Percentiles rank a stretch among this genome's conserved stretches.
phyloP scores from a whole-genome alignment of 495 filamentous ascomycete species.

The Aspergillus bertholletiae region DNA sequence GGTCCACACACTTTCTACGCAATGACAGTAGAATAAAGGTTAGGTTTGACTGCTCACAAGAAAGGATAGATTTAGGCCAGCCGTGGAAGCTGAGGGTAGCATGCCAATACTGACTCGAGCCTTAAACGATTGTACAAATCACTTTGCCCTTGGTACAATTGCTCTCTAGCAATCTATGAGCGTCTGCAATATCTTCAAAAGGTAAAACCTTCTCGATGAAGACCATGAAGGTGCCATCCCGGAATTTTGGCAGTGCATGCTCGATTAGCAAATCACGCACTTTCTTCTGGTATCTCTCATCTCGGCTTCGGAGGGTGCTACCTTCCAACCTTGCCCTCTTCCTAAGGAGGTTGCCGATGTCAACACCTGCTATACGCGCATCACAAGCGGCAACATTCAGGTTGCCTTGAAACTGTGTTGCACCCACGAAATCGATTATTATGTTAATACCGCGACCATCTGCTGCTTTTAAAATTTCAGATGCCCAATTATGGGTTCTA shows the following conservation, averaged over 20 bases:
- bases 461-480: slow-evolving; percentile 62
- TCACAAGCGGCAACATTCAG: slow-evolving; percentile 70
- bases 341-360: slow-evolving; percentile 63
- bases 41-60: too few species aligned
- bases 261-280: slow-evolving; percentile 72
- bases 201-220: slow-evolving; percentile 75
- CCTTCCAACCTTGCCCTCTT: slow-evolving; percentile 80
- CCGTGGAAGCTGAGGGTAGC: too few species aligned
- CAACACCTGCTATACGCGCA: slow-evolving; percentile 62
- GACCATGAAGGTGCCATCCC: slow-evolving; percentile 61
- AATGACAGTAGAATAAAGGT: too few species aligned
- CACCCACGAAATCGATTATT: slow-evolving; percentile 84
- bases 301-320: slow-evolving; percentile 75
- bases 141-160: slow-evolving; percentile 84
- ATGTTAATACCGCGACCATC: slow-evolving; percentile 69
- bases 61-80: too few species aligned
- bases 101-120: not conserved
- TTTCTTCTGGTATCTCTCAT: slow-evolving; percentile 71
- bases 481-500: slow-evolving; percentile 65
- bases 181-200: slow-evolving; percentile 76
- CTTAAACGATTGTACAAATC: slow-evolving; percentile 41
- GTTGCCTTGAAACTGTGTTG: slow-evolving; percentile 74
- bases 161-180: slow-evolving; percentile 77
- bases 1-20: too few species aligned
- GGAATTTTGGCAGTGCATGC: slow-evolving; percentile 64